Evolutionary conservation across 1,284 basidiomycete genomes (phyloP).

Genomic region (Heliocybe sulcata): DNA sequence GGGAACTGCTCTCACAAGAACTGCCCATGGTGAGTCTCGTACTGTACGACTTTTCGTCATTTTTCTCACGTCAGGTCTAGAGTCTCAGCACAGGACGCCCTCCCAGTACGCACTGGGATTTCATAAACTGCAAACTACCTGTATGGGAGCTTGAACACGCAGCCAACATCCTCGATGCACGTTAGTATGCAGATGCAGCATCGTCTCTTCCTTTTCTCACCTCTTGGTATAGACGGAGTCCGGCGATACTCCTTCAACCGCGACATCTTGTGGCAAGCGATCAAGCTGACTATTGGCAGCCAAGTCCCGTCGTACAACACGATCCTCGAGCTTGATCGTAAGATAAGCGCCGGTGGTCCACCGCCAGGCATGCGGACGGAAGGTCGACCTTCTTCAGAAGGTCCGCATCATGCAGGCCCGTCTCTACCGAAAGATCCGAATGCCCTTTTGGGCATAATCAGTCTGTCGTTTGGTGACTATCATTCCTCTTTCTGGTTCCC

Average conservation of each 20-base stretch:
- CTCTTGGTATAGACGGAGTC: background rate
- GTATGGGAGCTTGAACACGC: conserved; percentile 10
- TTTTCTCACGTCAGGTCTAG: conserved; percentile 17
- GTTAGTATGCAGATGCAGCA: background rate
- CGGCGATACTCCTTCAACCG: conserved; percentile 27
- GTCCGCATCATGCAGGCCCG: background rate
- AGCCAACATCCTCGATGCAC: conserved; percentile 4
- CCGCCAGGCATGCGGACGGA: background rate
- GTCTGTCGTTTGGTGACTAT: background rate
- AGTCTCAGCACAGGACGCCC: conserved; percentile 58
- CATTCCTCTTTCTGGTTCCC: too few relatives aligned
- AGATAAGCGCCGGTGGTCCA: background rate
- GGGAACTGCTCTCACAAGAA: conserved; percentile 32
- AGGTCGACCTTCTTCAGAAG: background rate
- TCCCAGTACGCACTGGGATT: conserved; percentile 55
- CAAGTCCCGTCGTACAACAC: conserved; percentile 49
- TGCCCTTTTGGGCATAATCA: background rate
- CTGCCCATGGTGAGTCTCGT: conserved; percentile 24
- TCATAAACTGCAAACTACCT: conserved; percentile 59
- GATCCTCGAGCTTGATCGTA: conserved; percentile 63
- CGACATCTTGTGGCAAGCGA: conserved; percentile 43
- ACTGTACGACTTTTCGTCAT: conserved; percentile 3
- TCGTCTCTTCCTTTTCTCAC: background rate
- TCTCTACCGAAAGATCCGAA: background rate
- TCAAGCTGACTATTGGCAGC: conserved; percentile 52